Conservation (phyloP, 1,284 basidiomycete genomes). For the Coriolopsis trogii region DNA sequence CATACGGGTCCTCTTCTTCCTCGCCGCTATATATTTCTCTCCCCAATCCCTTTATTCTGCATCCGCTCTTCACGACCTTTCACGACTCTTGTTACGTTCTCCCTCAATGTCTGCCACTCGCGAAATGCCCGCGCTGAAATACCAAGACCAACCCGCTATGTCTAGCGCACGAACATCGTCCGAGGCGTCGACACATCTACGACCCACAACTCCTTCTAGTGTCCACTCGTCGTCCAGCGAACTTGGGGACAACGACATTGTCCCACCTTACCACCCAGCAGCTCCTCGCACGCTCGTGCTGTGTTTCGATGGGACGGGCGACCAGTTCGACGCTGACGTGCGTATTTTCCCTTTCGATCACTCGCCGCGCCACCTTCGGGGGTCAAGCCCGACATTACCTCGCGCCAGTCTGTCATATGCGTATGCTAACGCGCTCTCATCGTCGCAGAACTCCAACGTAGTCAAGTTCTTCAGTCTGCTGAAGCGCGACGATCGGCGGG, state of each 20-base stretch:
- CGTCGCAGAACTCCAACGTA: conserved; percentile 59
- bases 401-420: neutral
- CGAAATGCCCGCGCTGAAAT: neutral
- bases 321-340: conserved; percentile 58
- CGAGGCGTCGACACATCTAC: conserved; percentile 12
- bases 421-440: neutral
- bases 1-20: conserved; percentile 11
- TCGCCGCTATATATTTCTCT: conserved; percentile 9
- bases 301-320: conserved; percentile 63
- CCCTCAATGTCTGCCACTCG: conserved; percentile 11
- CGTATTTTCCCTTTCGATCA: conserved; percentile 20
- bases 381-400: neutral
- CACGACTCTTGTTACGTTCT: conserved; percentile 10
- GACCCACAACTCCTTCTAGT: conserved; percentile 21
- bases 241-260: conserved; percentile 27
- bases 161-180: conserved; percentile 5
- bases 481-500: conserved; percentile 50
- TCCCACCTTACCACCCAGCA: conserved; percentile 36
- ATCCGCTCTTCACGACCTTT: conserved; percentile 13
- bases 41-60: neutral
- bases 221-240: conserved; percentile 23
- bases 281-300: conserved; percentile 47
- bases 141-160: conserved; percentile 1
- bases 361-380: neutral
- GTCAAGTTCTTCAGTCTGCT: conserved; percentile 59